These are phyloP conservation scores for Nephelium lappaceum DNA, from an alignment of 345 rosid species.

Conservation along the genomic window DNA sequence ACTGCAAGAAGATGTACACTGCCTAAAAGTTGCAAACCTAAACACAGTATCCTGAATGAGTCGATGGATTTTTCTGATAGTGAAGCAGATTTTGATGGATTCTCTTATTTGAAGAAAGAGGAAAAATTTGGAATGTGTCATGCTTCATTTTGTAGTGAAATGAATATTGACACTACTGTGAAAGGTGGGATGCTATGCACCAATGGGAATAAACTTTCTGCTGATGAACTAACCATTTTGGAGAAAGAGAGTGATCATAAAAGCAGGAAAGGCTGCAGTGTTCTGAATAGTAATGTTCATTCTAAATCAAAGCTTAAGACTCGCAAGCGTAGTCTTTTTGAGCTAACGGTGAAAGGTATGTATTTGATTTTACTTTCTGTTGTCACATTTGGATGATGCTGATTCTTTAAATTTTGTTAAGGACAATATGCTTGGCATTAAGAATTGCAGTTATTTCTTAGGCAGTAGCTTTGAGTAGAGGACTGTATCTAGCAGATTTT, in stretches of 20 bases:
- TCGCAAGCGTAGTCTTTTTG: conserved; percentile 51
- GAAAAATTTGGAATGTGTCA: conserved; percentile 15
- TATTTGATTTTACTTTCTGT: neutral
- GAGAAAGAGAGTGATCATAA: conserved; percentile 21
- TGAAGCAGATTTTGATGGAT: conserved; percentile 15
- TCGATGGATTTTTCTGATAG: conserved; percentile 15
- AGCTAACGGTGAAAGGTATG: conserved; percentile 47
- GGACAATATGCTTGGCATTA: neutral
- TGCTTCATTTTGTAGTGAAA: conserved; percentile 19
- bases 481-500: neutral
- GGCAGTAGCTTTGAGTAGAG: neutral
- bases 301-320: conserved; percentile 27
- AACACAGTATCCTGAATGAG: conserved; percentile 17
- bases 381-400: neutral
- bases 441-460: neutral
- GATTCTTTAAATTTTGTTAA: neutral
- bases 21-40: conserved; percentile 27
- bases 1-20: conserved; percentile 27
- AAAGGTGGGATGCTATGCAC: conserved; percentile 20
- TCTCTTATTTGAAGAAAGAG: conserved; percentile 21
- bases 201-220: conserved; percentile 18
- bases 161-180: conserved; percentile 16
- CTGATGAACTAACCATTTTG: conserved; percentile 19
- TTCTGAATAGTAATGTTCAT: conserved; percentile 10
- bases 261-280: conserved; percentile 13